Base-by-base conservation (phyloP, 192 early-diverging fungal species). In the Coemansia sp. region DNA sequence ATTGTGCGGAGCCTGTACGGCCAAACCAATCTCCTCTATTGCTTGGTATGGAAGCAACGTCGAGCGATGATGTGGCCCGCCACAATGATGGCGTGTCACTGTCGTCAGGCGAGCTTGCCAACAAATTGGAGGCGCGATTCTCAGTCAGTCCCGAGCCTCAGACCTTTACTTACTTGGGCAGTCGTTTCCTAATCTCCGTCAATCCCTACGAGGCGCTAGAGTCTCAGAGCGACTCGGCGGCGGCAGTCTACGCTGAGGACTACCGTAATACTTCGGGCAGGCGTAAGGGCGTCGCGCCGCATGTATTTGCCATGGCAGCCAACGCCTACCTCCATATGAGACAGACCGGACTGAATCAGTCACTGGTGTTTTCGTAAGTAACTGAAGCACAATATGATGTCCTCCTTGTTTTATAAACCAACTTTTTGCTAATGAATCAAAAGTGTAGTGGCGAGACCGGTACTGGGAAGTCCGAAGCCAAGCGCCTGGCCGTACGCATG, bases 311-410 rank as follows among this genome's bases (percentile, higher is more conserved):
- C 15, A 70, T 94, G 50, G 91, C 94, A 15, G 87, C 92, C 27
- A 86, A 90, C 48, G 93, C 94, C 14, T 98, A 95, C 71, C 76
- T 91, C 62, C 95, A 96, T 70, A 91, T 97, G 90, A 80, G 90
- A 32, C 86, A 94, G 61, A 91, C 89, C n/a, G 89, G 90, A 4
- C 87, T 93, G 64, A 94, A 97, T 68, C 97, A 99, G 78, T 89
- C 90, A 11, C 87, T 99, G 50, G 78, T 98, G 9, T 88, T 96
- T 64, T 88, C 87, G 96, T 96, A 90, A 64, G 86, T 84, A 21
- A 42, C 14, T 23, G 34, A 67, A 58, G 29, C 48, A 41, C 14
- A 10, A 37, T 50, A 8, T 19, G 31, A 3, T 63, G 10, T 44
- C 6, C 5, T 7, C 12, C n/a, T 37, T 37, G n/a, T 36, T 50